Evolutionary conservation across 2,329 filamentous ascomycete genomes (phyloP).

Genomic region (Ophioceras dolichostomum): DNA sequence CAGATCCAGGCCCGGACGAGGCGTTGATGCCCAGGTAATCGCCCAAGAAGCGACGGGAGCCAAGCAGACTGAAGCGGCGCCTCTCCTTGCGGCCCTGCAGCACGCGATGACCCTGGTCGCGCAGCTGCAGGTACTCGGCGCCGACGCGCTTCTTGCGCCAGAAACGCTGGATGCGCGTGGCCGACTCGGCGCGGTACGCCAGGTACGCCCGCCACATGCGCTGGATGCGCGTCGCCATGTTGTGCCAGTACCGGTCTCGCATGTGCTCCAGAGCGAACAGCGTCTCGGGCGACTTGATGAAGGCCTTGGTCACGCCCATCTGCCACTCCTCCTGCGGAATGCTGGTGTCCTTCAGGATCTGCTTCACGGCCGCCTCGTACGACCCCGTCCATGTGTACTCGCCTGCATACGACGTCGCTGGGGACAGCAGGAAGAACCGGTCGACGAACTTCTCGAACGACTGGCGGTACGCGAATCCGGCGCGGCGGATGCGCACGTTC

Average conservation of each 20-base stretch:
- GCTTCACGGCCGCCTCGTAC: constrained; percentile 72
- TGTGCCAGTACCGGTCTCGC: constrained; percentile 97
- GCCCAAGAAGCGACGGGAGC: constrained; percentile 83
- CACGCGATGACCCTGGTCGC: constrained; percentile 76
- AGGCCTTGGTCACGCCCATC: constrained; percentile 92
- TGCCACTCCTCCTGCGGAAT: constrained; percentile 95
- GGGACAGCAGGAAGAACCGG: constrained; percentile 88
- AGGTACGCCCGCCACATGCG: constrained; percentile 95
- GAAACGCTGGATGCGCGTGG: constrained; percentile 86
- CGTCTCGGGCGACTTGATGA: constrained; percentile 96
- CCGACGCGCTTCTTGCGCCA: constrained; percentile 91
- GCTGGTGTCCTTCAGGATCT: constrained; percentile 92
- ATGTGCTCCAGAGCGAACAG: constrained; percentile 94
- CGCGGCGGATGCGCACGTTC: constrained; percentile 92
- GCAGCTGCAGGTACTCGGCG: constrained; percentile 75
- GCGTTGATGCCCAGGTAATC: constrained; percentile 90
- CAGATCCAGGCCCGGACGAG: constrained; percentile 63
- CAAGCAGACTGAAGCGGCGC: constrained; percentile 78
- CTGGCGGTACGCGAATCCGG: constrained; percentile 93
- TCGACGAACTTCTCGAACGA: constrained; percentile 98
- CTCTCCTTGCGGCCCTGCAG: constrained; percentile 82
- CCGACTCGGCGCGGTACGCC: constrained; percentile 82
- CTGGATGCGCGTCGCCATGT: constrained; percentile 97
- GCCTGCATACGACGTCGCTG: constrained; percentile 89
- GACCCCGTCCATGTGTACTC: constrained; percentile 95